Evolutionary conservation across 345 rosid genomes (phyloP).

Genomic region (Ceriops tagal): DNA sequence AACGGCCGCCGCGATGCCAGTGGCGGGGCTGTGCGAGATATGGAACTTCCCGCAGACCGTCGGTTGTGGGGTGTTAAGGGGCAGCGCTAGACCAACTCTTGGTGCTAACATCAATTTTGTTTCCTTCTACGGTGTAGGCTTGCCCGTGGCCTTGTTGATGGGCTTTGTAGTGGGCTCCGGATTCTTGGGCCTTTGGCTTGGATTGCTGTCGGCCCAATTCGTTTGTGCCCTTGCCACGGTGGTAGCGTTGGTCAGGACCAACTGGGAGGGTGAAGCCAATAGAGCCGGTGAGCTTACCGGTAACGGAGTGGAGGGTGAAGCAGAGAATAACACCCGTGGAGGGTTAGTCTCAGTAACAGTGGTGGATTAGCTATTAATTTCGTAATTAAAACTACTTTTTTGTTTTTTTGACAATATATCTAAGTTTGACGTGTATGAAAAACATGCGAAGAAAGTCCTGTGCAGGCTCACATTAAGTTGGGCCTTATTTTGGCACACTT

Average conservation of each 20-base stretch:
- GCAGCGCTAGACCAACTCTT: conserved; percentile 48
- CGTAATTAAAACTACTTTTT: not conserved
- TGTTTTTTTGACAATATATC: no score
- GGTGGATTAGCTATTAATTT: not conserved
- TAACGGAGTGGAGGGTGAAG: conserved; percentile 2
- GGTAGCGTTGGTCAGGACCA: conserved; percentile 31
- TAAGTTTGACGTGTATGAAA: no score
- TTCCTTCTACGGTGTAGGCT: conserved; percentile 52
- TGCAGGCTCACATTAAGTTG: no score
- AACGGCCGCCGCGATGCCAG: conserved; percentile 40
- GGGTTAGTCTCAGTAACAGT: conserved; percentile 13
- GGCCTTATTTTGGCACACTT: no score
- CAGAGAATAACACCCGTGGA: conserved; percentile 11
- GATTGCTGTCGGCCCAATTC: conserved; percentile 42
- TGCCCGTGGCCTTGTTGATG: conserved; percentile 40
- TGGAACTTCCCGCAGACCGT: conserved; percentile 60
- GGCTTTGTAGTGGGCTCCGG: conserved; percentile 35
- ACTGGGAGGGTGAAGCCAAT: conserved; percentile 38
- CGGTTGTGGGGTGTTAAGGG: conserved; percentile 50
- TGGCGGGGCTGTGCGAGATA: conserved; percentile 52
- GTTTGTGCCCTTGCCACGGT: conserved; percentile 35
- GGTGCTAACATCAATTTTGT: conserved; percentile 44
- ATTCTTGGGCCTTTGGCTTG: conserved; percentile 44
- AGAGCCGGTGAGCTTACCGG: conserved; percentile 43
- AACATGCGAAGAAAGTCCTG: no score